These are phyloP conservation scores for Pseudopyricularia cyperi DNA, from an alignment of 2,329 filamentous ascomycete genomes.

Conservation along the genomic window DNA sequence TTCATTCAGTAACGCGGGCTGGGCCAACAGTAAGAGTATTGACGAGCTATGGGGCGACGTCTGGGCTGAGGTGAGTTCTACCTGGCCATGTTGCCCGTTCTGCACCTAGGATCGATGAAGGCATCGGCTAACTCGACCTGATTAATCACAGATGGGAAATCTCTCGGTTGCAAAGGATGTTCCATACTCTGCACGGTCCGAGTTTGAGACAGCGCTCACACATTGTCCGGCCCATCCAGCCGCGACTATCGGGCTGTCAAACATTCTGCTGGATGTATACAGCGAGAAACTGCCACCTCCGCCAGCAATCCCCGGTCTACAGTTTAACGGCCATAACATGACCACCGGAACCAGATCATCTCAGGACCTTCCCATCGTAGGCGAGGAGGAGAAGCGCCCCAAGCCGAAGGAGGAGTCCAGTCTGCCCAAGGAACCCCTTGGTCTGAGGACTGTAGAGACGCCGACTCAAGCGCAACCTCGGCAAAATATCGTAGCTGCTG, in stretches of 20 bases:
- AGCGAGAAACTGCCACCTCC: slow-evolving; percentile 51
- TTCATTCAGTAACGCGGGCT: slow-evolving; percentile 51
- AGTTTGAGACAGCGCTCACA: slow-evolving; percentile 73
- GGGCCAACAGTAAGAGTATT: slow-evolving; percentile 69
- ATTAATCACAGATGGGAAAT: slow-evolving; percentile 43
- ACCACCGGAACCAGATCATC: slow-evolving; percentile 6
- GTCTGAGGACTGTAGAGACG: slow-evolving; percentile 21
- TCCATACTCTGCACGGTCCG: slow-evolving; percentile 56
- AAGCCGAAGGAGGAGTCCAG: slow-evolving; percentile 3
- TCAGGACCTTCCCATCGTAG: background rate
- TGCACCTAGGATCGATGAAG: background rate
- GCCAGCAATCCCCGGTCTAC: slow-evolving; percentile 34
- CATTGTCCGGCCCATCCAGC: slow-evolving; percentile 67
- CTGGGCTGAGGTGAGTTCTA: slow-evolving; percentile 56
- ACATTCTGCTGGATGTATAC: slow-evolving; percentile 79
- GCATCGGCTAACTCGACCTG: background rate
- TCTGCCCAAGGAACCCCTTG: slow-evolving; percentile 32
- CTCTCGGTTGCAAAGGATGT: slow-evolving; percentile 48
- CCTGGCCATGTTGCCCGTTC: background rate
- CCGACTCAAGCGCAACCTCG: background rate
- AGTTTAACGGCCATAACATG: slow-evolving; percentile 17
- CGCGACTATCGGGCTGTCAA: slow-evolving; percentile 71
- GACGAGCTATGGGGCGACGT: slow-evolving; percentile 80
- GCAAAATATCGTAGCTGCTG: background rate
- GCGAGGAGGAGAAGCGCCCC: background rate